Evolutionary conservation across 768 basidiomycete species (phyloP).

Genomic region (Pulveroboletus sp.): DNA sequence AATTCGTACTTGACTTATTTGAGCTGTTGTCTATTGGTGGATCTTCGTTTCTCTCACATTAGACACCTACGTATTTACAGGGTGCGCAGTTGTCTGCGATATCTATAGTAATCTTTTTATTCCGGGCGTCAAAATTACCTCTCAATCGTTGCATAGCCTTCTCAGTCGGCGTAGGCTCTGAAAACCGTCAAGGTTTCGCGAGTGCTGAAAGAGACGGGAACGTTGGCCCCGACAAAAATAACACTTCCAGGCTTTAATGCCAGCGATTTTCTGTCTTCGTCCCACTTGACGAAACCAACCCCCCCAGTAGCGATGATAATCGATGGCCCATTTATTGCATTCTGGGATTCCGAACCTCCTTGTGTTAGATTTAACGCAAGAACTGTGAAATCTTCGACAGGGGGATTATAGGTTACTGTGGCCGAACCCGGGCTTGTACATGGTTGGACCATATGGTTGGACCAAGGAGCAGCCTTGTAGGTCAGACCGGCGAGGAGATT

Average conservation of each 20-base stretch:
- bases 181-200: constrained; percentile 24
- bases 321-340: constrained; percentile 75
- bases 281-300: constrained; percentile 52
- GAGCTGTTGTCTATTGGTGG: background rate
- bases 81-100: background rate
- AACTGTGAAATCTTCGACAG: constrained; percentile 91
- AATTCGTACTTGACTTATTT: background rate
- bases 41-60: background rate
- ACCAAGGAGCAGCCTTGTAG: constrained; percentile 66
- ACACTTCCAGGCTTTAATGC: constrained; percentile 63
- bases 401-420: constrained; percentile 79
- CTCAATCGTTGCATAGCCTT: background rate
- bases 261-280: constrained; percentile 31
- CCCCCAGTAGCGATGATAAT: constrained; percentile 76
- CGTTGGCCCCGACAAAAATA: constrained; percentile 75
- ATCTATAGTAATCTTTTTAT: background rate
- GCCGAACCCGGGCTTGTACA: constrained; percentile 38
- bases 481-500: constrained; percentile 87
- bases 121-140: background rate
- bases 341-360: constrained; percentile 50
- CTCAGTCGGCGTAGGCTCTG: constrained; percentile 27
- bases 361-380: constrained; percentile 50
- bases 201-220: constrained; percentile 46
- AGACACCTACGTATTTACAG: background rate
- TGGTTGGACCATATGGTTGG: constrained; percentile 67